These are phyloP conservation scores for Ampelocalamus luodianensis DNA, from an alignment of 176 grass and related monocot genomes.

Conservation along the genomic window DNA sequence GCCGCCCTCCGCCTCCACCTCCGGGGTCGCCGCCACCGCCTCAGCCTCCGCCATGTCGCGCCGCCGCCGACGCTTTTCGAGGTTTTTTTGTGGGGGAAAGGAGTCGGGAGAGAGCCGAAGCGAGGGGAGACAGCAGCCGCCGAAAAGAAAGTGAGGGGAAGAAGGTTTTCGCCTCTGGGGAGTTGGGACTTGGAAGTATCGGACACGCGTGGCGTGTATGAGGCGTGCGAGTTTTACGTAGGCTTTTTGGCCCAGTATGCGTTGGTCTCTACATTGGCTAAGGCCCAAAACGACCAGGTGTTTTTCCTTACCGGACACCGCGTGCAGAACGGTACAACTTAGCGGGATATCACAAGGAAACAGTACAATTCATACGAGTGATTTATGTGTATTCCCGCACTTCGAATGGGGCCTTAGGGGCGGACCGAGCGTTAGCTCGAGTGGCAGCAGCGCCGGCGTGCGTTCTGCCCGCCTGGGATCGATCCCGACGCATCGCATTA, in stretches of 20 bases:
- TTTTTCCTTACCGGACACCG: neutral
- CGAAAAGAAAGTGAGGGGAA: constrained; percentile 21
- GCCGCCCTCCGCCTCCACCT: constrained; percentile 23
- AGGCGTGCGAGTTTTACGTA: constrained; percentile 30
- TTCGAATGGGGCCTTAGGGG: neutral
- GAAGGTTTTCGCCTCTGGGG: neutral
- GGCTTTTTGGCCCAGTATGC: neutral
- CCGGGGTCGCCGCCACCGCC: constrained; percentile 12
- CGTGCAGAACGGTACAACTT: too few relatives aligned
- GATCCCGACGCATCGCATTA: too few relatives aligned
- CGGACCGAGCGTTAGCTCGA: too few relatives aligned
- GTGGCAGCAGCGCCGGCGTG: too few relatives aligned
- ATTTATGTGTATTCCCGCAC: neutral
- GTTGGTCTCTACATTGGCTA: neutral
- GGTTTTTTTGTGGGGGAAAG: neutral
- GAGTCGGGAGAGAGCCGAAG: neutral
- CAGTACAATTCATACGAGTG: neutral
- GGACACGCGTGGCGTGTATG: neutral
- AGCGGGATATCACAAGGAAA: too few relatives aligned
- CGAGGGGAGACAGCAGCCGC: constrained; percentile 2
- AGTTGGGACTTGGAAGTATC: too few relatives aligned
- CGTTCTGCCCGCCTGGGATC: too few relatives aligned
- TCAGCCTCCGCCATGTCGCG: constrained; percentile 56
- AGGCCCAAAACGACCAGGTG: neutral
- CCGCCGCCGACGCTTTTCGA: constrained; percentile 51